These are phyloP conservation scores for Juncus inflexus DNA, from an alignment of 176 grass and related monocot species.

Conservation along the genomic window DNA sequence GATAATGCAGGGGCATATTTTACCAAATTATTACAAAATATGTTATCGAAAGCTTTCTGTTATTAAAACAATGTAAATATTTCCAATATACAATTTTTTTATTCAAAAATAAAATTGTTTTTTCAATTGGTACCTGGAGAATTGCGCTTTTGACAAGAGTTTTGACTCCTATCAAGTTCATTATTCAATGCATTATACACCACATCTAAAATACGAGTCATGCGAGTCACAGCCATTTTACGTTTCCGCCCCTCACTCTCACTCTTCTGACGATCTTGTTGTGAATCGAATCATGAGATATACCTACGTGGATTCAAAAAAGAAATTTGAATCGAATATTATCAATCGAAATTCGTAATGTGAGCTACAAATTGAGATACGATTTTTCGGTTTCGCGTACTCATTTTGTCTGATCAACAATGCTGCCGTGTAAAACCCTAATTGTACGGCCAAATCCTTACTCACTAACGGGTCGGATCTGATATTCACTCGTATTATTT, in stretches of 20 bases:
- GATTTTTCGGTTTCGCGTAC: neutral
- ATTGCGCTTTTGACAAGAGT: slow-evolving; percentile 90
- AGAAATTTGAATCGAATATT: slow-evolving; percentile 10
- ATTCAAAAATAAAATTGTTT: too few species aligned
- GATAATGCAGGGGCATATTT: too few species aligned
- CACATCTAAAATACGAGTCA: slow-evolving; percentile 71
- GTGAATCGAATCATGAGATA: slow-evolving; percentile 46
- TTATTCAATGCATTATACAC: slow-evolving; percentile 94
- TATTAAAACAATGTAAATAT: too few species aligned
- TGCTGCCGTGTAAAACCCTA: too few species aligned
- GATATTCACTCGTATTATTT: too few species aligned
- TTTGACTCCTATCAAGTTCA: slow-evolving; percentile 91
- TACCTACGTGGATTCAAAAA: slow-evolving; percentile 28
- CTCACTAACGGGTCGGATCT: too few species aligned
- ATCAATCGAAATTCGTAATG: neutral
- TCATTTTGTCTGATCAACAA: slow-evolving; percentile 8
- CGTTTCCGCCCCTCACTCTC: slow-evolving; percentile 36
- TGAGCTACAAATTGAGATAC: neutral
- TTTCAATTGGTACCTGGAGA: slow-evolving; percentile 35
- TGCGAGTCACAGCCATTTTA: slow-evolving; percentile 38
- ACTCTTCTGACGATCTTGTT: slow-evolving; percentile 40
- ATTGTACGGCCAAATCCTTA: too few species aligned
- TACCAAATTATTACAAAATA: too few species aligned
- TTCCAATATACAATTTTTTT: too few species aligned
- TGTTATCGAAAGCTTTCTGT: too few species aligned